Conservation (phyloP, 2,329 filamentous ascomycete genomes). For the Aotearoamyces nothofagi region DNA sequence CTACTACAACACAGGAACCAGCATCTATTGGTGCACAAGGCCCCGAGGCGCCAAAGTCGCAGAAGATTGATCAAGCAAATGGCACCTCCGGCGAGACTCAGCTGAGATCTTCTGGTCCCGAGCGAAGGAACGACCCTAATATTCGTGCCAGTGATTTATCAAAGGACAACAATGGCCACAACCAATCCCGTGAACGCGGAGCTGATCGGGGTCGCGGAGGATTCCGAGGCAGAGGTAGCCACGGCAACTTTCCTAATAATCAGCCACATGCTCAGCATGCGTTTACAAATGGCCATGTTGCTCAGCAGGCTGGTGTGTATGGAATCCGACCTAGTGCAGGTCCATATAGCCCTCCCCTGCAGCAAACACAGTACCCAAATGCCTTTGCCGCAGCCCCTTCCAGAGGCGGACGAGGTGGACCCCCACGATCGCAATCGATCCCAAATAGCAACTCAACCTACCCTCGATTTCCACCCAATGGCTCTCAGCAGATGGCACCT, state of each 20-base stretch:
- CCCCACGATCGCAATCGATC: slow-evolving; percentile 47
- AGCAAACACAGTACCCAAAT: slow-evolving; percentile 18
- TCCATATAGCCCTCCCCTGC: slow-evolving; percentile 22
- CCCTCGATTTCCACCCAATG: slow-evolving; percentile 23
- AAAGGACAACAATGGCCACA: slow-evolving; percentile 12
- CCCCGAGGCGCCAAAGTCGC: slow-evolving; percentile 9
- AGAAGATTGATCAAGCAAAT: slow-evolving; percentile 9
- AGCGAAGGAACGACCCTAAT: slow-evolving; percentile 17
- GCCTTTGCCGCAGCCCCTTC: slow-evolving; percentile 17
- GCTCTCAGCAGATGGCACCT: slow-evolving; percentile 23
- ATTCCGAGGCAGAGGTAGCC: slow-evolving; percentile 26
- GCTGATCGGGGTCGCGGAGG: slow-evolving; percentile 28
- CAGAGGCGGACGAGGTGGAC: slow-evolving; percentile 31
- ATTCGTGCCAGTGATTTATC: slow-evolving; percentile 12
- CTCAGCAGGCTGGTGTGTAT: slow-evolving; percentile 14
- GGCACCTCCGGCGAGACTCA: slow-evolving; percentile 11
- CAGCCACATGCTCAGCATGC: slow-evolving; percentile 18
- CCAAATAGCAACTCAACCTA: slow-evolving; percentile 35
- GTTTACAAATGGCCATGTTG: slow-evolving; percentile 24
- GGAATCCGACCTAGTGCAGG: slow-evolving; percentile 13
- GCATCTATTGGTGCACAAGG: slow-evolving; percentile 6
- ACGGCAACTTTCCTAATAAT: slow-evolving; percentile 18
- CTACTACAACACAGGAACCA: slow-evolving; percentile 8
- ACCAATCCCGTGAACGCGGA: slow-evolving; percentile 19
- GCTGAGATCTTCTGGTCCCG: slow-evolving; percentile 9